A percentile compares a stretch with the other conserved stretches of the same genome.
phyloP scores from a whole-genome alignment of 2,329 filamentous ascomycete genomes.

The Venturia pyrina region DNA sequence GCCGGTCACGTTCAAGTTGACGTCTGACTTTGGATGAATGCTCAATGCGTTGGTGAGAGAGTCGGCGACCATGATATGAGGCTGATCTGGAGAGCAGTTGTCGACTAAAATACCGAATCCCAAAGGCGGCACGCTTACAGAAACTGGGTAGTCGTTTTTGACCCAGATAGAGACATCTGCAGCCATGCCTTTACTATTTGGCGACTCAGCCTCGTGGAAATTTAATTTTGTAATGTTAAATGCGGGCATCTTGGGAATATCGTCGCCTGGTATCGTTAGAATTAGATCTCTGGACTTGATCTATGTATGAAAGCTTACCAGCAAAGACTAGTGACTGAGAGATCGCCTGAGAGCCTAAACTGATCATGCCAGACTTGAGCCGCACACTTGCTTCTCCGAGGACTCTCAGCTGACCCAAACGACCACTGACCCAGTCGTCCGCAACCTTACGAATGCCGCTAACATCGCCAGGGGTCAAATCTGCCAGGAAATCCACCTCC shows the following conservation, averaged over 20 bases:
- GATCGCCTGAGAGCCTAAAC: conserved; percentile 66
- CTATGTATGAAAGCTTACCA: conserved; percentile 50
- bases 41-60: conserved; percentile 58
- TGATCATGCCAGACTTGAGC: conserved; percentile 69
- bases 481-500: conserved; percentile 65
- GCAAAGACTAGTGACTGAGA: conserved; percentile 68
- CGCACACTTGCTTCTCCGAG: conserved; percentile 63
- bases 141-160: conserved; percentile 68
- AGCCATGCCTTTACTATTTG: conserved; percentile 55
- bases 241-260: conserved; percentile 67
- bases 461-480: conserved; percentile 65
- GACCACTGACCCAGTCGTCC: conserved; percentile 80
- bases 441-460: conserved; percentile 70
- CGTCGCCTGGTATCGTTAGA: conserved; percentile 29
- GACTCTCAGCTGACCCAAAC: conserved; percentile 59
- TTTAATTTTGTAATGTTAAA: conserved; percentile 76
- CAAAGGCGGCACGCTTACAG: conserved; percentile 66
- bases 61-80: conserved; percentile 68
- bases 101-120: conserved; percentile 78
- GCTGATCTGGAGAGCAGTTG: conserved; percentile 62
- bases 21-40: conserved; percentile 56
- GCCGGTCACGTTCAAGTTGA: conserved; percentile 61
- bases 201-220: conserved; percentile 58
- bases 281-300: conserved; percentile 13
- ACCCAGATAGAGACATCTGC: conserved; percentile 67